Conservation (phyloP, 768 basidiomycete species). For the Hygrophorus pudorinus region DNA sequence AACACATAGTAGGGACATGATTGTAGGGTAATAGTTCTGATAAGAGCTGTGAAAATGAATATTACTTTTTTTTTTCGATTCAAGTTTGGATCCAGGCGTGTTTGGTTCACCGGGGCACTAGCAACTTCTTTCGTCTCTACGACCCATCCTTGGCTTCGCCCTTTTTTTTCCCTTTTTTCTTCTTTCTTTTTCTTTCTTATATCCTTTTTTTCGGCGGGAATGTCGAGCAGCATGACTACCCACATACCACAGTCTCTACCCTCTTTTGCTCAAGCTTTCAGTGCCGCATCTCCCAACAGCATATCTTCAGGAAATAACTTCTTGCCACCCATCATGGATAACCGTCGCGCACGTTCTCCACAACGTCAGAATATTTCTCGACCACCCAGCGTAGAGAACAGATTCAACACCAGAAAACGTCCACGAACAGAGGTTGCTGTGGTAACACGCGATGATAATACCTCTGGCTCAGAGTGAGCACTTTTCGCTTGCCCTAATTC, state of each 20-base stretch:
- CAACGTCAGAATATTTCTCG: constrained; percentile 15
- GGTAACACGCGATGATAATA: constrained; percentile 25
- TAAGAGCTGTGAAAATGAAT: no score
- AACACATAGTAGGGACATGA: no score
- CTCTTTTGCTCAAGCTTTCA: constrained; percentile 73
- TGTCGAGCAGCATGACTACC: constrained; percentile 37
- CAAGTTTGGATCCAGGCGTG: no score
- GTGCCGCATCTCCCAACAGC: constrained; percentile 40
- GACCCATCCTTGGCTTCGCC: no score
- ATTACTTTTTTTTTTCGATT: no score
- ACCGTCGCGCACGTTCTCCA: constrained; percentile 26
- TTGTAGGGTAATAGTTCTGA: no score
- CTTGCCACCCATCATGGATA: constrained; percentile 49
- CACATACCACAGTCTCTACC: constrained; percentile 57
- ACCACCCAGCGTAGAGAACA: constrained; percentile 21
- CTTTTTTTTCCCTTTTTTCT: no score
- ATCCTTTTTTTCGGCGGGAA: constrained; percentile 20
- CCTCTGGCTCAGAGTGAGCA: constrained; percentile 38
- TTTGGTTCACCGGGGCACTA: no score
- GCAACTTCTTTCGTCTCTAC: no score
- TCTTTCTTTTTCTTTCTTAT: no score
- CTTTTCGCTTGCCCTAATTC: neutral
- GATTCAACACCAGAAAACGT: constrained; percentile 30
- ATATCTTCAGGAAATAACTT: constrained; percentile 42
- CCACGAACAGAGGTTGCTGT: constrained; percentile 29